Base-by-base conservation (phyloP, 345 rosid genomes). In the Hypericum perforatum region DNA sequence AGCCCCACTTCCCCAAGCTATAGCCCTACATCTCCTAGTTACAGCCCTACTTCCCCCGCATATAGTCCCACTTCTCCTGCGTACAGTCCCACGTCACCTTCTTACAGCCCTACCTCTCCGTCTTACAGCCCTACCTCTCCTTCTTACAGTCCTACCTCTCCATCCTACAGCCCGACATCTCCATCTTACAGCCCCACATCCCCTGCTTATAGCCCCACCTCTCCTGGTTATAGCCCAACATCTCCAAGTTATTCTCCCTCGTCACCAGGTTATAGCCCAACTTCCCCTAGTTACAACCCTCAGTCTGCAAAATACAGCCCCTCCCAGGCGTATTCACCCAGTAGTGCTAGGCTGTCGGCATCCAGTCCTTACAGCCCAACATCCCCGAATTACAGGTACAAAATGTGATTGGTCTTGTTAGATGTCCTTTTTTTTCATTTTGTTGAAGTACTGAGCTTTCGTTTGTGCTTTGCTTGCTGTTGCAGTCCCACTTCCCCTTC, bases 291-390 rank as follows among this genome's bases (percentile, higher is more conserved):
- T 65, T 91, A 81, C 67, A 90, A 92, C 22, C 96, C 94, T 0
- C 86, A 95, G 2, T 86, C 97, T 0, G 94, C 97, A 0, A 68
- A 80, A 39, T 89, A 89, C 63, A 87, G 83, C 46, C 98, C 96
- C 0, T 88, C 94, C 8, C 61, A 76, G 49, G 95, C 90, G 5
- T 88, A 87, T 74, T 92, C 95, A 16, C 98, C 95, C 7, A 91
- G 95, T 74, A 88, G 86, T 62, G 87, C 98, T 13, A 78, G 95
- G 58, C 60, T 91, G 62, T 79, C 96, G 16, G 92, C 96, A 16
- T 63, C 90, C 41, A 85, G 90, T 66, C 96, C 98, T 5, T 88
- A 92, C 73, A 88, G 96, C 67, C 95, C 96, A 40, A 85, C 96
- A 8, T 91, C 98, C 59, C 98, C 96, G 42, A 85, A 74, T 66